These are phyloP conservation scores for Berkeleyomyces rouxiae DNA, from an alignment of 2,329 filamentous ascomycete genomes.

Conservation along the genomic window DNA sequence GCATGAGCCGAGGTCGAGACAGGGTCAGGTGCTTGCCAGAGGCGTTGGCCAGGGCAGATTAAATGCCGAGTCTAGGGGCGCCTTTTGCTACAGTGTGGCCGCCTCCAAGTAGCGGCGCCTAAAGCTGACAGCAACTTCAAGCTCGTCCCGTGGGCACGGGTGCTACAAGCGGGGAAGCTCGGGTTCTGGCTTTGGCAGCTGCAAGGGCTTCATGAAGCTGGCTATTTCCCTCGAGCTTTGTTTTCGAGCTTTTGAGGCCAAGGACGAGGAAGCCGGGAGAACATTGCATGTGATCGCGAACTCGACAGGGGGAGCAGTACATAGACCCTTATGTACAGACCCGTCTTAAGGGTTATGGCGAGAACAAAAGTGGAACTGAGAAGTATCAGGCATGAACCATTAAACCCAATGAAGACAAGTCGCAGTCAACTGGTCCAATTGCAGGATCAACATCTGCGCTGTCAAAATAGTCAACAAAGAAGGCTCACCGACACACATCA, in stretches of 20 bases:
- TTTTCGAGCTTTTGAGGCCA: neutral
- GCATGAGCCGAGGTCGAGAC: slow-evolving; percentile 2
- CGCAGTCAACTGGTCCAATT: neutral
- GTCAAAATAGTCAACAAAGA: neutral
- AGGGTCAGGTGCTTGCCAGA: neutral
- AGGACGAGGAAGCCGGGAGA: neutral
- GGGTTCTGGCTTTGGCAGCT: neutral
- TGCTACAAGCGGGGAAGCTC: neutral
- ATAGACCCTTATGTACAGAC: neutral
- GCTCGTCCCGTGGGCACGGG: too few species aligned
- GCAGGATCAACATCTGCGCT: neutral
- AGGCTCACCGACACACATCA: neutral
- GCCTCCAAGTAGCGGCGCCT: too few species aligned
- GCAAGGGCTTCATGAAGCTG: neutral
- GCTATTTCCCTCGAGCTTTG: neutral
- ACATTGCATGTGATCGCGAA: neutral
- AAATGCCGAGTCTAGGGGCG: neutral
- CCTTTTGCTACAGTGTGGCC: too few species aligned
- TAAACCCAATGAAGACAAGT: neutral
- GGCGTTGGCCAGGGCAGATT: neutral
- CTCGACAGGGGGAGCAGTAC: neutral
- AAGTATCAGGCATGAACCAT: neutral
- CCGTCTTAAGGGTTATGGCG: neutral
- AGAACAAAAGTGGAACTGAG: neutral
- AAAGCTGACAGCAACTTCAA: neutral